These are phyloP conservation scores for Aspergillus pseudoviridinutans DNA, from an alignment of 2,329 filamentous ascomycete genomes.

Conservation along the genomic window DNA sequence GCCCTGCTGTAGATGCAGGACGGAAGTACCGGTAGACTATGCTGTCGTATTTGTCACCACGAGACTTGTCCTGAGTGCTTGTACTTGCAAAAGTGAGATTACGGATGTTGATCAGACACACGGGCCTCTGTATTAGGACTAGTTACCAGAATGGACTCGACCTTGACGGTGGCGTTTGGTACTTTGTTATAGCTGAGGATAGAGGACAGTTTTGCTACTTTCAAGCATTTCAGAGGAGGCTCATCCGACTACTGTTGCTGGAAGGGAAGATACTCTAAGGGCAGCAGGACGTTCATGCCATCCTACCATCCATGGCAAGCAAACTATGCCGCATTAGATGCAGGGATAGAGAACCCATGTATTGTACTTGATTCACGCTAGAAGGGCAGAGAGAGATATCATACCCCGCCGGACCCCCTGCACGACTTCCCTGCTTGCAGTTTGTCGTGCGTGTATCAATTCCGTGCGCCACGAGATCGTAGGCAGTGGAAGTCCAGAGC, in stretches of 20 bases:
- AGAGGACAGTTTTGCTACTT: background rate
- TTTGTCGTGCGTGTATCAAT: too few species aligned
- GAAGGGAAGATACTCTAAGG: background rate
- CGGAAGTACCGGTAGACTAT: background rate
- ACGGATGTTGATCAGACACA: background rate
- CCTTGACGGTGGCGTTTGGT: background rate
- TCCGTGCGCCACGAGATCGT: too few species aligned
- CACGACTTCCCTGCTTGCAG: background rate
- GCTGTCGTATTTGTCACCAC: background rate
- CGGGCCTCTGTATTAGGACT: background rate
- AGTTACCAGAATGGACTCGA: background rate
- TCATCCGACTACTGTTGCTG: background rate
- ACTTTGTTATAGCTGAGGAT: background rate
- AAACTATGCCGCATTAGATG: background rate
- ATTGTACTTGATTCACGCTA: background rate
- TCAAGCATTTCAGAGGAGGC: background rate
- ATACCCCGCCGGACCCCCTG: background rate
- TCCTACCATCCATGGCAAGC: too few species aligned
- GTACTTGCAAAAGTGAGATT: background rate
- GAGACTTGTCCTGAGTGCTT: background rate
- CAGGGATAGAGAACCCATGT: background rate
- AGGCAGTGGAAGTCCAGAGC: too few species aligned
- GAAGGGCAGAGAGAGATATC: background rate
- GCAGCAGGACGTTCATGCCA: background rate
- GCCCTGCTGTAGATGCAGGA: background rate